Evolutionary conservation across 768 basidiomycete genomes (phyloP).

Genomic region (Lactarius tabidus): DNA sequence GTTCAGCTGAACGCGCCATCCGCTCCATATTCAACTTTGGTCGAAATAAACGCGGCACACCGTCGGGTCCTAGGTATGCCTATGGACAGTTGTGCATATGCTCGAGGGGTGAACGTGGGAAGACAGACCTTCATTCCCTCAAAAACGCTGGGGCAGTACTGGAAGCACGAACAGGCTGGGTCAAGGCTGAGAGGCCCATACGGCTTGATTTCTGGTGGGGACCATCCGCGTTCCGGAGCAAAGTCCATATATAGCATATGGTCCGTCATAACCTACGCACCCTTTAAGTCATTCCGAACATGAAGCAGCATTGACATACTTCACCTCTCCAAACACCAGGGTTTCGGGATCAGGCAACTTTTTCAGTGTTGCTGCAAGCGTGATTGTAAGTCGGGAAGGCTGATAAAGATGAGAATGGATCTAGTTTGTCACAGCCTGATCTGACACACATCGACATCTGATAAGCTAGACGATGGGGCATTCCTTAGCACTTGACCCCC

Average conservation of each 20-base stretch:
- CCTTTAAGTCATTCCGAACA: not conserved
- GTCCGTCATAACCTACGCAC: constrained; percentile 53
- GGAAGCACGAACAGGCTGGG: constrained; percentile 51
- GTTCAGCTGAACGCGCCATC: constrained; percentile 60
- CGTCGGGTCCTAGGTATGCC: constrained; percentile 71
- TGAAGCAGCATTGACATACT: constrained; percentile 14
- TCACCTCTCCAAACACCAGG: constrained; percentile 56
- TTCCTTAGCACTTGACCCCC: constrained; percentile 24
- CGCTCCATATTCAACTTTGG: constrained; percentile 85
- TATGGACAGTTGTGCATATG: constrained; percentile 27
- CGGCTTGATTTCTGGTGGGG: constrained; percentile 66
- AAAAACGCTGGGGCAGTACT: constrained; percentile 57
- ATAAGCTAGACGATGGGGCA: constrained; percentile 9
- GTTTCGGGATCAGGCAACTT: constrained; percentile 45
- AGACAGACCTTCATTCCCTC: constrained; percentile 63
- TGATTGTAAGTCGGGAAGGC: constrained; percentile 54
- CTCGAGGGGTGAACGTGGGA: not conserved
- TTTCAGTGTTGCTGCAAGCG: constrained; percentile 45
- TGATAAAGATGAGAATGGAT: constrained; percentile 28
- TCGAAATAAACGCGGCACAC: constrained; percentile 72
- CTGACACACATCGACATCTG: constrained; percentile 23
- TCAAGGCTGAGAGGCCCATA: constrained; percentile 59
- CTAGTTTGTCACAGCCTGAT: not conserved
- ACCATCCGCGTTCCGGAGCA: constrained; percentile 63
- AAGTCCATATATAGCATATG: constrained; percentile 74